Evolutionary conservation across 768 basidiomycete genomes (phyloP).

Genomic region (Mycena rebaudengoi): DNA sequence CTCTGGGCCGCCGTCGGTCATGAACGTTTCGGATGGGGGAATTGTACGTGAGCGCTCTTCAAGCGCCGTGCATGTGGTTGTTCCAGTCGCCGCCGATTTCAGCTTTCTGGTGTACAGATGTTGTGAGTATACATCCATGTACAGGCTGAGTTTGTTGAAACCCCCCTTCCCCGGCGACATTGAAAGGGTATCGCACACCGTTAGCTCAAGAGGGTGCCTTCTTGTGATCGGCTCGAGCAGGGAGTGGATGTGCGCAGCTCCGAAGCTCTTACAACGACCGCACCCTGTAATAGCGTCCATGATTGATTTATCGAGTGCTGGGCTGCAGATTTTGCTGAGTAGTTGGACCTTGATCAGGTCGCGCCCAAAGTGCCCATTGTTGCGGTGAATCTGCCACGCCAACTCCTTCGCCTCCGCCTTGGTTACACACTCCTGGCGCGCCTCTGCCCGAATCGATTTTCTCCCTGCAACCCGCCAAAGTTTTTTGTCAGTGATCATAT

Average conservation of each 20-base stretch:
- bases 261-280: conserved; percentile 20
- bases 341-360: conserved; percentile 42
- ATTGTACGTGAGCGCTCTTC: not conserved
- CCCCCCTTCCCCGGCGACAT: conserved; percentile 17
- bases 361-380: conserved; percentile 42
- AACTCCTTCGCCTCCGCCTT: conserved; percentile 31
- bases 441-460: conserved; percentile 5
- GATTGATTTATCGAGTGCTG: conserved; percentile 37
- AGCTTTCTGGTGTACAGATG: not conserved
- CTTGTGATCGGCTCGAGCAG: conserved; percentile 15
- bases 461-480: conserved; percentile 30
- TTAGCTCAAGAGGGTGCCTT: conserved; percentile 5
- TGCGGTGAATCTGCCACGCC: conserved; percentile 28
- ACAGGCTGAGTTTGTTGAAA: not conserved
- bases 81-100: not conserved
- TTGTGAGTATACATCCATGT: conserved; percentile 10
- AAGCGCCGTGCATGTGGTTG: not conserved
- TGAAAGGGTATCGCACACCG: conserved; percentile 10
- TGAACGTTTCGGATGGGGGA: conserved; percentile 1
- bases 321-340: conserved; percentile 35
- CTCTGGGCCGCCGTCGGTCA: conserved; percentile 1
- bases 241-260: conserved; percentile 1
- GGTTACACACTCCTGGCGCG: conserved; percentile 36
- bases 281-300: conserved; percentile 34
- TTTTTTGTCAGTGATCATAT: conserved; percentile 28